Evolutionary conservation across 164 flowering plant genomes (phyloP), one percentile per base, ranked within the genome.

Genomic region (Umbellularia californica): DNA sequence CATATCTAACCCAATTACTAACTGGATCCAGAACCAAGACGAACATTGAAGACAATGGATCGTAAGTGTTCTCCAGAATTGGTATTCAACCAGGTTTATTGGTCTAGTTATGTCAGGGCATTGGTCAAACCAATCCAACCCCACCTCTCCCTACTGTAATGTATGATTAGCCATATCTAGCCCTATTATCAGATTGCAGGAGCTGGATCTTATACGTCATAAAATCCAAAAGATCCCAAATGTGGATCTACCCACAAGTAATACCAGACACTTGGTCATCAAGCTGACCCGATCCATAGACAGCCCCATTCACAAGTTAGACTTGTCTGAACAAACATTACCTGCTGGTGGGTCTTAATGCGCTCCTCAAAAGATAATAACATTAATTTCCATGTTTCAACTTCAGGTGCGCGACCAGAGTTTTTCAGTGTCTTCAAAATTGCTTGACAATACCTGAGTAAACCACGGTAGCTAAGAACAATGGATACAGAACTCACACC

Each of bases 301-400:
- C 55, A 55, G 67, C 33, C 60, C 20, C 60, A 55, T 15, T 70
- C 10, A 19, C 12, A 71, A 3, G 69, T 76, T 25, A 5, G 7
- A 77, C 69, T 19, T 55, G 3, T 25, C 28, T 30, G 50, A 12
- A 22, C 55, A 10, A n/a, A 25, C 11, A 58, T 58, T 78, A 96
- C 99, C 96, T 95, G 98, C 76, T 93, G 99, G 76, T 95, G 93
- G 70, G 83, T 81, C 77, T 82, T 88, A 22, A 95, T 82, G 75
- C 99, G 89, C 77, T 93, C 99, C 85, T 95, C 97, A 58, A 95
- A 90, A 58, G 97, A 90, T 22, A 81, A 78, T 58, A 83, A 86
- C 70, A 88, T 79, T 23, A 88, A 91, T 76, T 82, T 90, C 92
- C 90, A 89, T 33, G 82, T 78, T 69, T 94, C 99, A 20, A 88